Evolutionary conservation across 495 filamentous ascomycete genomes (phyloP), one percentile per base, ranked within the genome.

Genomic region (Neurospora sp.): DNA sequence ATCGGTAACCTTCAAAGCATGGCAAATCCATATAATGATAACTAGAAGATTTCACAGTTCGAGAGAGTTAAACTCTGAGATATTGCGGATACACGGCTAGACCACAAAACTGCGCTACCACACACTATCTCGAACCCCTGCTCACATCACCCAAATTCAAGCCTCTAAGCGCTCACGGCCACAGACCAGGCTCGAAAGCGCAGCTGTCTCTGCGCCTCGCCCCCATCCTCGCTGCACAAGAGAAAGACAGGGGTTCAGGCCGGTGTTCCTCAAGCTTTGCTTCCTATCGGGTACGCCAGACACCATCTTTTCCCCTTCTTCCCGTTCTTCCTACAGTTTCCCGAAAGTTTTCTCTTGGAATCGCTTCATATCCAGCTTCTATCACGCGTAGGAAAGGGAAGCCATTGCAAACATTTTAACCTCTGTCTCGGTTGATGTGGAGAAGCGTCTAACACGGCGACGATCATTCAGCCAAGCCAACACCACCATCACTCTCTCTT

Each of bases 161-260:
- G 54, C 70, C 37, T 42, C 41, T 72, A 72, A 72, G 70, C 70
- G 70, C 70, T 72, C 42, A 48, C 27, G 54, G 54, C 14, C 54
- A 66, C 70, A 71, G 70, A 42, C 70, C 70, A n/a, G 70, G 70
- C 70, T 72, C 70, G 70, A 38, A 72, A 71, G 37, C 31, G 42
- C 20, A 72, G 18, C 70, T 48, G 31, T 59, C 27, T 72, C 27
- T 72, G 70, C 70, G 70, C 70, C 70, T 72, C 31, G 27, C 42
- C 70, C 70, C 70, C 70, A 71, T 31, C 54, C 54, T 14, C 48
- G 48, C 48, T 59, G 48, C 48, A 59, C 48, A 14, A 31, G 11
- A 31, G 23, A 62, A 0, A 62, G 54, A 62, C 54, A 62, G 54
- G 54, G 54, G 54, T 62, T 27, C 20, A 66, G 54, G 27, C 27